Evolutionary conservation across 306 rosid genomes (phyloP).

Genomic region (Dalbergia cochinchinensis): DNA sequence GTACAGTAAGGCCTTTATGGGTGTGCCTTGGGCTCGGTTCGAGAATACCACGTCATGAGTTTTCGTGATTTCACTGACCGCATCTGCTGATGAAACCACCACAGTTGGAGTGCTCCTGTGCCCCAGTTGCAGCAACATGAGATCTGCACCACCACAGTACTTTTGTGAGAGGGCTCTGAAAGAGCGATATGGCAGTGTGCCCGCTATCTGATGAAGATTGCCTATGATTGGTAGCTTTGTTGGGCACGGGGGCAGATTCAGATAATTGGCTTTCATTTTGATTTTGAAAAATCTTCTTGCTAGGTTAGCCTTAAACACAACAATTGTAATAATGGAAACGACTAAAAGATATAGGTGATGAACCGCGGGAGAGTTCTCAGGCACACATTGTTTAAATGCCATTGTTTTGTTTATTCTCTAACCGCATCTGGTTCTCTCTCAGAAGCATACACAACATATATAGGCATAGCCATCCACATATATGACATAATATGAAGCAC

Average conservation of each 20-base stretch:
- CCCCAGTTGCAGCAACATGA: slow-evolving; percentile 35
- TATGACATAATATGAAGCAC: no score
- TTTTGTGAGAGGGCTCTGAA: slow-evolving; percentile 5
- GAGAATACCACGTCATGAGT: slow-evolving; percentile 12
- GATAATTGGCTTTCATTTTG: no score
- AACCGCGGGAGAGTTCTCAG: background rate
- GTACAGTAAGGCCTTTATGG: background rate
- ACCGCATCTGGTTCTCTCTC: background rate
- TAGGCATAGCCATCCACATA: no score
- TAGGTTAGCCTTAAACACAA: background rate
- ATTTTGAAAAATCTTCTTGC: background rate
- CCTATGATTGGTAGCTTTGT: slow-evolving; percentile 25
- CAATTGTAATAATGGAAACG: background rate
- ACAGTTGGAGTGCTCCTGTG: background rate
- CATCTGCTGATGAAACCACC: slow-evolving; percentile 44
- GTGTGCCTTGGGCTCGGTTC: background rate
- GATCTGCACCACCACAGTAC: slow-evolving; percentile 6
- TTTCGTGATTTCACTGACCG: slow-evolving; percentile 9
- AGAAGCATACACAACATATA: no score
- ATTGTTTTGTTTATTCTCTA: no score
- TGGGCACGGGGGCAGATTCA: background rate
- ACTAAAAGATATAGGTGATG: background rate
- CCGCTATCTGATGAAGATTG: slow-evolving; percentile 36
- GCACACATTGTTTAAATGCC: background rate
- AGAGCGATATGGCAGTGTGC: slow-evolving; percentile 12